Base-by-base conservation (phyloP, 371 early-diverging fungal genomes). In the Saksenaea oblongispora region DNA sequence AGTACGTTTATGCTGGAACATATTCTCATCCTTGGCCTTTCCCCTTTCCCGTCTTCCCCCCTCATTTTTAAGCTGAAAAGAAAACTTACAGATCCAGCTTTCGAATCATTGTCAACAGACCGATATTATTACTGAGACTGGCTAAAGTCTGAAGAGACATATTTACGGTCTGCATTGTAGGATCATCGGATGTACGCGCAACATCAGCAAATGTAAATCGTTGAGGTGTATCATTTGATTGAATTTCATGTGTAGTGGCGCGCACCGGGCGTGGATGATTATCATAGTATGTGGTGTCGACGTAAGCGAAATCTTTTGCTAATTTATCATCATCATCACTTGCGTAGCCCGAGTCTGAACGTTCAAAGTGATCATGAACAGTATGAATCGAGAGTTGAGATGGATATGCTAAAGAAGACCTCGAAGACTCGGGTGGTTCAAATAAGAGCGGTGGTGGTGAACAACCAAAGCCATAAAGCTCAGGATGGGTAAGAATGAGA, bases 231-330 rank as follows among this genome's bases (percentile, higher is more conserved):
- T 47, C 24, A 22, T 11, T 14, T n/a, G 17, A 37, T 22, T 35
- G 60, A 31, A 15, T 47, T 53, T 56, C 59, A n/a, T 59, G 31
- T 31, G 65, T 35, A 22, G 59, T n/a, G 31, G 58, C 39, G 51
- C 55, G 53, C 41, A 27, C 35, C 34, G 42, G 57, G 37, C 37
- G 24, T 34, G 59, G 63, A 24, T 14, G 22, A 53, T 64, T 39
- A 42, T 56, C 47, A 35, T 75, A 75, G 58, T 75, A 75, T 10
- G 68, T 68, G 39, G 62, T 61, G 47, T 75, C 69, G 18, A 75
- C 56, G 58, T 75, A 75, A 15, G 53, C 60, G n/a, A 75, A 47
- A 54, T 75, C 75, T 39, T 67, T 63, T 24, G 57, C 60, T 3
- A 73, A 51, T n/a, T 58, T 66, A 15, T 54, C 61, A n/a, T 65